Evolutionary conservation across 352 stramenopile species (phyloP), one percentile per base, ranked within the genome.

Genomic region (Phytophthora fragariae): DNA sequence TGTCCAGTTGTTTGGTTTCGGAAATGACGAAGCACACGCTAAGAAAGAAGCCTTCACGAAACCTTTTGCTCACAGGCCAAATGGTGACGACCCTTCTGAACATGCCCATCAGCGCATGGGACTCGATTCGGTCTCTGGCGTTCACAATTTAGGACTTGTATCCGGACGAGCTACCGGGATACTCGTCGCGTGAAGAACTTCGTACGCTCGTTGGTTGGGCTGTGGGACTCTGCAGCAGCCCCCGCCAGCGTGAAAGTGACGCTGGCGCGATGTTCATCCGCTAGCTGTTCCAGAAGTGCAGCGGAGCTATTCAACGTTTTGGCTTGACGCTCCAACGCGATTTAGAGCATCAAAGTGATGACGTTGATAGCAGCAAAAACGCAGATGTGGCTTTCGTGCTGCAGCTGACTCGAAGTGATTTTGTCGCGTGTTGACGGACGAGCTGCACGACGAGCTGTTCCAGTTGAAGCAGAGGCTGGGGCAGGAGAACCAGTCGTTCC

Each of bases 261-360:
- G 86, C 89, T 24, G 91, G 91, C n/a, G 92, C 90, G 0, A 81
- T 96, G 44, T 93, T 97, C 56, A 91, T 98, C 66, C 85, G 83
- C 2, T 65, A 97, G 29, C 53, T 98, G 24, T 94, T 94, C 63
- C 69, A 79, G 56, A 82, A 87, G 39, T 85, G 79, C 27, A 92
- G 89, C 54, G 59, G 47, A 21, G 72, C 80, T 2, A 86, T 93
- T 37, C 76, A 80, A 46, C 74, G 76, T 29, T 80, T 82, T 10
- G 74, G 58, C 1, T 75, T 90, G 29, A 61, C 35, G 11, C 80
- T 92, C 17, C 74, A 81, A 21, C 56, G 24, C 29, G 50, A 41
- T 2, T 47, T 27, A 8, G 31, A 69, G 19, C 29, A 59, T 27
- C n/a, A 63, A 61, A 41, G 17, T 37, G 47, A 37, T 24, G 61